Evolutionary conservation across 768 basidiomycete genomes (phyloP).

Genomic region (Suillus subalutaceus): DNA sequence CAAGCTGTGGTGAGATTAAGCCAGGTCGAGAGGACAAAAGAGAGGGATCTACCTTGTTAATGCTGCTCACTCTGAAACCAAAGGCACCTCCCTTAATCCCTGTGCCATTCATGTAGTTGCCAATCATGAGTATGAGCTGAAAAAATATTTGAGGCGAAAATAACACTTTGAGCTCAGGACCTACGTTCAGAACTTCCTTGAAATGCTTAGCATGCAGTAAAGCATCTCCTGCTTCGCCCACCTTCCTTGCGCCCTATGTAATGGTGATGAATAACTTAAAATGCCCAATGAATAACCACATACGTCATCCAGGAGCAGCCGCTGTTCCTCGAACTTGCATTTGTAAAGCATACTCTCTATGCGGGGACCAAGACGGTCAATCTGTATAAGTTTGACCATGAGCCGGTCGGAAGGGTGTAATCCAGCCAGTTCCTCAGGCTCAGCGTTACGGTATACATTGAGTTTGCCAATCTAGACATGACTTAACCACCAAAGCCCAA

Average conservation of each 20-base stretch:
- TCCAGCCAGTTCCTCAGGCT: constrained; percentile 79
- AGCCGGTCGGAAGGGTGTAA: constrained; percentile 95
- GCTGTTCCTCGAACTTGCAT: constrained; percentile 84
- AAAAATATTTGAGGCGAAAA: constrained; percentile 7
- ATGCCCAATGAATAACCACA: constrained; percentile 21
- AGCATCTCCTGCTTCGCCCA: constrained; percentile 79
- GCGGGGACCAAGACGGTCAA: constrained; percentile 83
- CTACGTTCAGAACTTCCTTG: constrained; percentile 85
- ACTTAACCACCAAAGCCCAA: background rate
- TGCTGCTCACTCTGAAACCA: constrained; percentile 95
- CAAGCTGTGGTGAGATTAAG: constrained; percentile 58
- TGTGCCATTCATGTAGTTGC: constrained; percentile 98
- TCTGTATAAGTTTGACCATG: constrained; percentile 96
- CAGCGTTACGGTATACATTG: constrained; percentile 86
- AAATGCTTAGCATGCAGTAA: constrained; percentile 84
- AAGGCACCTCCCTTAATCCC: constrained; percentile 96
- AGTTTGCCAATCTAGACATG: constrained; percentile 77
- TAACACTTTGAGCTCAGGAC: constrained; percentile 23
- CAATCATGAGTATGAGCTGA: constrained; percentile 89
- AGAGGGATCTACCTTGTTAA: constrained; percentile 76
- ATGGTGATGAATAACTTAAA: background rate
- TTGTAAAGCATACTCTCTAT: constrained; percentile 97
- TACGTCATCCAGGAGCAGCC: constrained; percentile 81
- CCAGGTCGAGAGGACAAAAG: background rate
- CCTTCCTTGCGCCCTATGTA: constrained; percentile 72